Base-by-base conservation (phyloP, 352 stramenopile species). In the Pythium oligandrum region DNA sequence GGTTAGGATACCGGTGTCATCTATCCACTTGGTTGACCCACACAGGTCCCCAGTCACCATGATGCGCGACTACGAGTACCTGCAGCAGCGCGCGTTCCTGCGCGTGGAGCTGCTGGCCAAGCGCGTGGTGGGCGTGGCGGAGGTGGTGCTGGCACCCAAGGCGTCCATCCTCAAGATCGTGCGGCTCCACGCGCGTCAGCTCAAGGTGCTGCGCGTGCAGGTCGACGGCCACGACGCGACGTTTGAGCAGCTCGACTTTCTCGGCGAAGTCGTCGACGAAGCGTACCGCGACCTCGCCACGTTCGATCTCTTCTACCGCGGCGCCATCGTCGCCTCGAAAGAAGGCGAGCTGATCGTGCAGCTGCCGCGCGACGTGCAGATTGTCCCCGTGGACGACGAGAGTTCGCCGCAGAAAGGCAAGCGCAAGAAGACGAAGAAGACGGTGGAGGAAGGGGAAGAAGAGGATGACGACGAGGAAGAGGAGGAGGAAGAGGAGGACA, bases 281-380 rank as follows among this genome's bases (percentile, higher is more conserved):
- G 73, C 67, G 34, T 93, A 92, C 63, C 68, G 79, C 9, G 83
- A 93, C 59, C 51, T 88, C 37, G 75, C 73, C n/a, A 77, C 83
- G 0, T 93, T 92, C 44, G 83, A 93, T 55, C 61, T 93, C 3
- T 93, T 92, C 57, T 93, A 93, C 57, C 78, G 83, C 33, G 83
- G 83, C 6, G 76, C 83, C 8, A 91, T 93, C 55, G 81, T 93
- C 10, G 83, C 83, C 3, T 90, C 81, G 0, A 90, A 89, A 26
- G 81, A 93, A 44, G 83, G 83, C n/a, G 82, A 90, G 38, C 63
- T 93, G 6, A 75, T 92, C 39, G 63, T 93, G 17, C 69, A 93
- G 51, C 68, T 93, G 44, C 83, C 83, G 30, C 66, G 66, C 26
- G 72, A 79, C 3, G 55, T 91, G 8, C 44, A 70, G 26, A 86